phyloP scores from a whole-genome alignment of 306 rosid genomes.

The Argentina anserina region DNA sequence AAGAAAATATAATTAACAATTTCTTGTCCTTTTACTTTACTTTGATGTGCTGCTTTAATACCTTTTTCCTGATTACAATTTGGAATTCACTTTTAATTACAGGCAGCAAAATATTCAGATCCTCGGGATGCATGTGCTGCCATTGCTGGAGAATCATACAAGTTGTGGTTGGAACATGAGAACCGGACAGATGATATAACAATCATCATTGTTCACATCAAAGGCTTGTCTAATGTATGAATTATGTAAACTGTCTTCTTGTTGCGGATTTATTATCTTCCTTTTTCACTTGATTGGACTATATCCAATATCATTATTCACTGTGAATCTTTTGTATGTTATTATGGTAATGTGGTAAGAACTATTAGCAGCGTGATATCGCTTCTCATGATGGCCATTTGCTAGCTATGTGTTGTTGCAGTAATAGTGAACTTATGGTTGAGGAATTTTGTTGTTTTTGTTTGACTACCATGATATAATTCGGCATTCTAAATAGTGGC shows the following conservation, averaged over 20 bases:
- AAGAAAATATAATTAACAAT: not conserved
- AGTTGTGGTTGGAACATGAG: constrained; percentile 83
- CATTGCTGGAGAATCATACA: constrained; percentile 94
- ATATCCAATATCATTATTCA: constrained; percentile 10
- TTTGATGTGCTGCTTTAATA: constrained; percentile 5
- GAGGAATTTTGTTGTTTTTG: not conserved
- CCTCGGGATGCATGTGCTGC: constrained; percentile 99
- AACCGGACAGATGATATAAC: constrained; percentile 95
- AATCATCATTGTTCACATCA: constrained; percentile 81
- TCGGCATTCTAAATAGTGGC: not conserved
- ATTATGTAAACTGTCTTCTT: constrained; percentile 16
- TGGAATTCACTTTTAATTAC: constrained; percentile 26
- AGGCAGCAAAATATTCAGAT: constrained; percentile 86
- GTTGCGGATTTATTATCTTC: not conserved
- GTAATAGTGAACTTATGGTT: not conserved
- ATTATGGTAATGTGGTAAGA: not conserved
- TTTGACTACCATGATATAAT: not conserved
- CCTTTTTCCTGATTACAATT: constrained; percentile 22
- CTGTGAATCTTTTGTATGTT: not conserved
- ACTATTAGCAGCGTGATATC: not conserved
- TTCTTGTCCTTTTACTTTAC: not conserved
- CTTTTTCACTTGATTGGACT: constrained; percentile 1
- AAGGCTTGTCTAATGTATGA: constrained; percentile 78
- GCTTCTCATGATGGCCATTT: constrained; percentile 2
- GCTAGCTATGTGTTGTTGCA: not conserved